Conservation (phyloP, 2,329 filamentous ascomycete genomes). For the Chalara sp. region DNA sequence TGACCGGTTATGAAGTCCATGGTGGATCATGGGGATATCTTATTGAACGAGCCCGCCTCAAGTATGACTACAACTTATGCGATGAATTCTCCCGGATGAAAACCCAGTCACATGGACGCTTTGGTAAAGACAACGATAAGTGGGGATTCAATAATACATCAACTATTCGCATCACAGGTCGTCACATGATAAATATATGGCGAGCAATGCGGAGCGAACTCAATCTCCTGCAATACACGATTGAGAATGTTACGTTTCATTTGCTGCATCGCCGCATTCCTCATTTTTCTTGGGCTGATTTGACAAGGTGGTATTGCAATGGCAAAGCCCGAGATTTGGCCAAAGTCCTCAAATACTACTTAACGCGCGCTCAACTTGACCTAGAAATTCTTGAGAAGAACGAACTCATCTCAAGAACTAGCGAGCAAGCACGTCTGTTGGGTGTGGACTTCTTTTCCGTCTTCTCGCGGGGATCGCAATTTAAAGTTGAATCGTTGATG, state of each 20-base stretch:
- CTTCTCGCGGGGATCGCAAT: conserved; percentile 89
- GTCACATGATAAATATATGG: conserved; percentile 97
- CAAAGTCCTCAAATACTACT: conserved; percentile 73
- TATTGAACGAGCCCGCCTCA: conserved; percentile 77
- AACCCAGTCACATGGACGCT: conserved; percentile 71
- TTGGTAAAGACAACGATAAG: conserved; percentile 77
- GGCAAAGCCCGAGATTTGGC: conserved; percentile 60
- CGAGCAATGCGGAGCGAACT: conserved; percentile 90
- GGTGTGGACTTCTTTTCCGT: conserved; percentile 97
- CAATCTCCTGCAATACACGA: conserved; percentile 85
- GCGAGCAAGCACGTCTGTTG: conserved; percentile 86
- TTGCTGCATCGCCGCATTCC: conserved; percentile 81
- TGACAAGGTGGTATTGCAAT: conserved; percentile 78
- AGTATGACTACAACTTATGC: conserved; percentile 86
- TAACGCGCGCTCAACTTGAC: conserved; percentile 69
- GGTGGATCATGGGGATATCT: conserved; percentile 92
- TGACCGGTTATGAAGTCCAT: conserved; percentile 93
- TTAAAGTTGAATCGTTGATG: conserved; percentile 98
- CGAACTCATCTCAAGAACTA: conserved; percentile 80
- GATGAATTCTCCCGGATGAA: conserved; percentile 90
- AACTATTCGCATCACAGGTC: conserved; percentile 83
- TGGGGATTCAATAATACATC: conserved; percentile 96
- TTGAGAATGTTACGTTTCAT: conserved; percentile 95
- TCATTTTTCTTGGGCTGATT: conserved; percentile 71
- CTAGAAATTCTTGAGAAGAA: conserved; percentile 89